A percentile compares a stretch with the other conserved stretches of the same genome.
Evolutionary conservation across 768 basidiomycete species (phyloP).

Genomic region (Rhodotorula taiwanensis): DNA sequence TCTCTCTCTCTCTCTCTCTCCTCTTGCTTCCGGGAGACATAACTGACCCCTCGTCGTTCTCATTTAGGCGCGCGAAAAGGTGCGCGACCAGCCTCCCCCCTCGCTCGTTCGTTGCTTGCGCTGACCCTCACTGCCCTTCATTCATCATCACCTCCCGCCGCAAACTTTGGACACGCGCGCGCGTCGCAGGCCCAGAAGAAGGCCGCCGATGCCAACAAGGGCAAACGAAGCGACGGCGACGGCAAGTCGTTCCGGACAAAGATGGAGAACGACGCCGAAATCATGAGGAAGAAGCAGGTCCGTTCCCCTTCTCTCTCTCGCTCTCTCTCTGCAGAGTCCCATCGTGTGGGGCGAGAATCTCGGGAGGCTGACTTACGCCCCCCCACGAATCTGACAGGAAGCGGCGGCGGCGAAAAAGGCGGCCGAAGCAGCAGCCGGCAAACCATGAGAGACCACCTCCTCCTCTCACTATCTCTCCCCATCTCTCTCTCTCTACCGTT

Average conservation of each 20-base stretch:
- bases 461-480: neutral
- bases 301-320: neutral
- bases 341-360: neutral
- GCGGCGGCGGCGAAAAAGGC: slow-evolving; percentile 16
- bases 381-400: neutral
- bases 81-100: neutral
- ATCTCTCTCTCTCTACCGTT: too few relatives aligned
- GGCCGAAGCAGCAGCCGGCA: slow-evolving; percentile 11
- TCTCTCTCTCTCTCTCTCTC: too few relatives aligned
- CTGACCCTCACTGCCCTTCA: neutral
- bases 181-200: slow-evolving; percentile 18
- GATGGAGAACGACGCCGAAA: slow-evolving; percentile 17
- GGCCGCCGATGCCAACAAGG: slow-evolving; percentile 8
- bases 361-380: neutral
- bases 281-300: slow-evolving; percentile 20
- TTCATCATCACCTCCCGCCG: neutral
- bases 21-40: too few relatives aligned
- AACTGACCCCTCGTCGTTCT: too few relatives aligned
- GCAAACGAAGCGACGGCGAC: slow-evolving; percentile 5
- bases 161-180: neutral
- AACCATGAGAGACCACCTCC: too few relatives aligned
- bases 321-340: neutral
- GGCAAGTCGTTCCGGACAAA: neutral
- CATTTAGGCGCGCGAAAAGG: slow-evolving; percentile 9
- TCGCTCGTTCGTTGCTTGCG: neutral